Base-by-base conservation (phyloP, 2,329 filamentous ascomycete species). In the Diplodia mutila region DNA sequence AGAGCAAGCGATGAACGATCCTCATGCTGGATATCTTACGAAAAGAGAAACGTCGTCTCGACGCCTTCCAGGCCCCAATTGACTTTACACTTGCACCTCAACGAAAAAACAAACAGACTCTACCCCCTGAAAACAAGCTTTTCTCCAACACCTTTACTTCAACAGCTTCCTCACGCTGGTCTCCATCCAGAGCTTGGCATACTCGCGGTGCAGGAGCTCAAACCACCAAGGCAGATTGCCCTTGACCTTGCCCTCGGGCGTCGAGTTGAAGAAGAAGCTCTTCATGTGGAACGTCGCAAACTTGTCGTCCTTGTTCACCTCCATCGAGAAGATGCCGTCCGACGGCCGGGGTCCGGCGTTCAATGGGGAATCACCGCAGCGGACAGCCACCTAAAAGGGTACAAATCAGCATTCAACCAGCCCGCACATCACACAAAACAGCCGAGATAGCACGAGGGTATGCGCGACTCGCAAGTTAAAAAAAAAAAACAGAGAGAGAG, bases 151-250 rank as follows among this genome's bases (percentile, higher is more conserved):
- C 23, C 11, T 37, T 64, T 52, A 77, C 67, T 75, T 75, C 69
- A 79, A 65, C 70, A 80, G 61, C 61, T 77, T 79, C 69, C 77
- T 69, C 6, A 78, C 78, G 39, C 77, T 78, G 21, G 77, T 77
- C 71, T 80, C 78, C 78, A 80, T 79, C 78, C 77, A 80, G 25
- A 80, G 70, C 71, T 80, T 79, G 0, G 77, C 78, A 51, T 80
- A 80, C 71, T 75, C 71, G 49, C 75, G 71, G 69, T 80, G 78
- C 52, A 72, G 67, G 34, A 74, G 70, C 67, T 78, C 73, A 55
- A 80, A 74, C 7, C 65, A 68, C 71, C 69, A 72, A 1, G 78
- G 76, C 67, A 77, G 66, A 23, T 75, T 73, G 57, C 71, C 66
- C 1, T 69, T 48, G 27, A 70, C 68, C 69, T 75, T 75, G 16